Conservation (phyloP, 176 grass and related monocot species). For the Coix lacrymajobi region DNA sequence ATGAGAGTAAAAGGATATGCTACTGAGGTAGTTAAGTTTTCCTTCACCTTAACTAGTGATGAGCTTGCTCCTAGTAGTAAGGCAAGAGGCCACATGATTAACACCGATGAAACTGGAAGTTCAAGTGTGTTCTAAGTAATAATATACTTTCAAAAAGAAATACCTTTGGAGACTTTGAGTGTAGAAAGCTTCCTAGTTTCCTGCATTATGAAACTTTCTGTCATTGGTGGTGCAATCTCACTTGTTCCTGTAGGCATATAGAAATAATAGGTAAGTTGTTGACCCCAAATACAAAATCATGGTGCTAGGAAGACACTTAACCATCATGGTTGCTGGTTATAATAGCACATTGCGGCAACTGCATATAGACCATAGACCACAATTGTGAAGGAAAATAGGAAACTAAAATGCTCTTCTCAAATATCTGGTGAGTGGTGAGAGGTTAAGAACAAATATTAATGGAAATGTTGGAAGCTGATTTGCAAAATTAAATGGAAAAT, state of each 20-base stretch:
- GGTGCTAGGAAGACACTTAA: constrained; percentile 4
- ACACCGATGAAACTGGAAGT: neutral
- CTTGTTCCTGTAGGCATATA: constrained; percentile 49
- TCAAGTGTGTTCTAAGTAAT: neutral
- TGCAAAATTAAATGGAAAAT: neutral
- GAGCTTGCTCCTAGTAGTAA: constrained; percentile 52
- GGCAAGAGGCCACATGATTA: constrained; percentile 19
- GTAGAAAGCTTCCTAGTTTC: constrained; percentile 54
- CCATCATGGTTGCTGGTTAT: neutral
- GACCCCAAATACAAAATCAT: neutral
- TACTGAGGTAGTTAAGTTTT: constrained; percentile 58
- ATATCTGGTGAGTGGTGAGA: neutral
- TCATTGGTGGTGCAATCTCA: constrained; percentile 36
- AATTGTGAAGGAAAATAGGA: neutral
- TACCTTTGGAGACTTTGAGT: constrained; percentile 89
- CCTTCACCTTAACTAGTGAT: constrained; percentile 41
- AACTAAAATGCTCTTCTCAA: neutral
- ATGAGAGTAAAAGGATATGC: constrained; percentile 88
- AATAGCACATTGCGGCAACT: neutral
- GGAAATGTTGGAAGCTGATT: neutral
- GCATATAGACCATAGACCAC: neutral
- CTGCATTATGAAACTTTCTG: constrained; percentile 40
- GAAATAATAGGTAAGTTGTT: constrained; percentile 27
- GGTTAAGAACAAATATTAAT: neutral
- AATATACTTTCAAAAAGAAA: constrained; percentile 8